Conservation (phyloP, 2,329 filamentous ascomycete species). For the Epichloe bromicola region DNA sequence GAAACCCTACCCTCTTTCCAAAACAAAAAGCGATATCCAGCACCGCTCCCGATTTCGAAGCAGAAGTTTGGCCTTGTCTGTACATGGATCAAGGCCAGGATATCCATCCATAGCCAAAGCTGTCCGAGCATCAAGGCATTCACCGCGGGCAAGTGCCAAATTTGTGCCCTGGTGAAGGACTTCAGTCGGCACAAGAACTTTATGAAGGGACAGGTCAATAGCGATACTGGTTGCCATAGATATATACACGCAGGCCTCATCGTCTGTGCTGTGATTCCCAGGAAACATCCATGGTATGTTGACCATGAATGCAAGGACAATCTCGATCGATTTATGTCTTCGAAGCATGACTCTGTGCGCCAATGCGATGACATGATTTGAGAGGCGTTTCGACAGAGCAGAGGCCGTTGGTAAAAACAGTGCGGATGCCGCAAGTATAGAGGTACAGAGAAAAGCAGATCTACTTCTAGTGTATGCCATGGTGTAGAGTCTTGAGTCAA, state of each 20-base stretch:
- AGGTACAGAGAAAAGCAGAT: conserved; percentile 60
- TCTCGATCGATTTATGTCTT: conserved; percentile 57
- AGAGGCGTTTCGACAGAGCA: conserved; percentile 51
- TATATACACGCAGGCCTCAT: conserved; percentile 60
- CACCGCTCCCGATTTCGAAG: conserved; percentile 53
- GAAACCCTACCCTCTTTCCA: conserved; percentile 47
- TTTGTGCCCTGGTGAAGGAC: conserved; percentile 30
- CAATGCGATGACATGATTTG: conserved; percentile 49
- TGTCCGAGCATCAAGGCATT: conserved; percentile 54
- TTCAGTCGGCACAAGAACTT: conserved; percentile 46
- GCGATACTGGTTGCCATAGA: conserved; percentile 57
- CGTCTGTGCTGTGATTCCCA: conserved; percentile 53
- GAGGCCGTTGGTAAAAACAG: conserved; percentile 52
- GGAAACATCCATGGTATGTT: conserved; percentile 67
- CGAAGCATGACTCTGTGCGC: conserved; percentile 48
- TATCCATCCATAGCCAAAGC: conserved; percentile 58
- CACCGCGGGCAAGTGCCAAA: conserved; percentile 43
- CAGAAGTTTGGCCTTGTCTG: conserved; percentile 46
- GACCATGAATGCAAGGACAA: conserved; percentile 62
- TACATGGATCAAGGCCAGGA: conserved; percentile 45
- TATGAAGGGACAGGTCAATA: conserved; percentile 56
- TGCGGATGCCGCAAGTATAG: conserved; percentile 54
- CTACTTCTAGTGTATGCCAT: conserved; percentile 51
- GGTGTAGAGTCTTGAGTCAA: conserved; percentile 55
- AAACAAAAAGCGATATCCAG: conserved; percentile 60